A percentile compares a stretch with the other conserved stretches of the same genome.
phyloP scores from a whole-genome alignment of 176 grass and related monocot genomes.

The Phoenix roebelenii region DNA sequence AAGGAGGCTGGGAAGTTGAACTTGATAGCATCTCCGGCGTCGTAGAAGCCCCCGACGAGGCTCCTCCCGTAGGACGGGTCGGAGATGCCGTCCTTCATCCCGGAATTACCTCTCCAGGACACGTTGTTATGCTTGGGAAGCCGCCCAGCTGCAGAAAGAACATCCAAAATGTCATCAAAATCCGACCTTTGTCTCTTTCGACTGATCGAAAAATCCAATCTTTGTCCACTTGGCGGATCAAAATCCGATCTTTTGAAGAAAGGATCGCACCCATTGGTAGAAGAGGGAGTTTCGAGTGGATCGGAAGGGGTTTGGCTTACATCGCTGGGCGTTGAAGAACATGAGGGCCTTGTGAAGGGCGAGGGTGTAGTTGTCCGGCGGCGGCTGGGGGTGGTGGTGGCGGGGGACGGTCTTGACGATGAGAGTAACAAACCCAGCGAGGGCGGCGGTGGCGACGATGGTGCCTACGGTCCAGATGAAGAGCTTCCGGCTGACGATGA shows the following conservation, averaged over 20 bases:
- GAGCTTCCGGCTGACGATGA: constrained; percentile 13
- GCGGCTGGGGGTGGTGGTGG: constrained; percentile 1
- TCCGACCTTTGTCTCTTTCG: neutral
- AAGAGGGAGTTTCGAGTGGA: too few relatives aligned
- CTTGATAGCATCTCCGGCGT: constrained; percentile 15
- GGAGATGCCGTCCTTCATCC: constrained; percentile 9
- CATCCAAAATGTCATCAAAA: neutral
- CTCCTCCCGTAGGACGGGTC: neutral
- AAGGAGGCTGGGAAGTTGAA: constrained; percentile 12
- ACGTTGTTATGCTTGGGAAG: constrained; percentile 11
- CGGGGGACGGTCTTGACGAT: constrained; percentile 9
- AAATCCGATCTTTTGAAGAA: neutral
- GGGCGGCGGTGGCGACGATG: neutral
- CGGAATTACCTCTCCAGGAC: constrained; percentile 13
- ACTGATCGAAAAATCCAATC: too few relatives aligned
- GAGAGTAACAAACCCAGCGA: constrained; percentile 5
- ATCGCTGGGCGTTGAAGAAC: constrained; percentile 20
- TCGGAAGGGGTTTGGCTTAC: neutral
- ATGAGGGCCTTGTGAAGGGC: constrained; percentile 16
- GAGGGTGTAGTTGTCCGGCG: constrained; percentile 9
- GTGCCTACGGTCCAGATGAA: constrained; percentile 5
- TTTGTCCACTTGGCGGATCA: neutral
- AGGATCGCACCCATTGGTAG: neutral
- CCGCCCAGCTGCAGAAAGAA: neutral
- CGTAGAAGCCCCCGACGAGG: constrained; percentile 9